Base-by-base conservation (phyloP, 495 filamentous ascomycete species). In the Annulohypoxylon maeteangense region DNA sequence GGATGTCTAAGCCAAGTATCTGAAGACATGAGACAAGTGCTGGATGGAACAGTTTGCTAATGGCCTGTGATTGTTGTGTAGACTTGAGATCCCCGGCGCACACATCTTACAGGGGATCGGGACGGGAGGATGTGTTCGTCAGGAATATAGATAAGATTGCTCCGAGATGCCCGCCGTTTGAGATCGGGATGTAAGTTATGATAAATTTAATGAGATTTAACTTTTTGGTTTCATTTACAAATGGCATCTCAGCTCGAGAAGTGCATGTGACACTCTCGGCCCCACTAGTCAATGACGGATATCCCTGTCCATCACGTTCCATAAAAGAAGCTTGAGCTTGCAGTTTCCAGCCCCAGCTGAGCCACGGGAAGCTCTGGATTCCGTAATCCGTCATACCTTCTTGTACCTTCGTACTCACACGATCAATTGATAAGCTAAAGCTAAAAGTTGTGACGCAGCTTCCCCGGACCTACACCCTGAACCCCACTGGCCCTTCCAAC, bases 201-300 rank as follows among this genome's bases (percentile, higher is more conserved):
- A 50, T 42, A 18, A 54, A 47, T 65, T 36, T 47, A 48, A 59
- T 25, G 22, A 42, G 25, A 34, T 67, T 51, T 55, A 53, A 59
- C 3, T 7, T 67, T 71, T 59, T 42, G 65, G 40, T 72, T 59
- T 32, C 59, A 50, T 27, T 62, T 72, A 44, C 45, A 53, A 67
- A 54, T 45, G 44, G 25, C 64, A 64, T 61, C 53, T 48, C 36
- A 57, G 44, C 59, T 64, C 23, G 6, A 23, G 31, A 72, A 58
- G 65, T 42, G 70, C 70, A 72, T 72, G 70, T 72, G 70, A 72
- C 69, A 72, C 64, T 60, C 38, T 60, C 38, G 50, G 45, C 69
- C 69, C 69, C 55, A 60, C 62, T 22, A 62, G 10, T 47, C n/a
- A 27, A 64, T 50, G 48, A 25, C 62, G 40, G n/a, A 22, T 11